These are phyloP conservation scores for Groenewaldozyma sp. DNA, from an alignment of 1,139 yeast species.

Conservation along the genomic window DNA sequence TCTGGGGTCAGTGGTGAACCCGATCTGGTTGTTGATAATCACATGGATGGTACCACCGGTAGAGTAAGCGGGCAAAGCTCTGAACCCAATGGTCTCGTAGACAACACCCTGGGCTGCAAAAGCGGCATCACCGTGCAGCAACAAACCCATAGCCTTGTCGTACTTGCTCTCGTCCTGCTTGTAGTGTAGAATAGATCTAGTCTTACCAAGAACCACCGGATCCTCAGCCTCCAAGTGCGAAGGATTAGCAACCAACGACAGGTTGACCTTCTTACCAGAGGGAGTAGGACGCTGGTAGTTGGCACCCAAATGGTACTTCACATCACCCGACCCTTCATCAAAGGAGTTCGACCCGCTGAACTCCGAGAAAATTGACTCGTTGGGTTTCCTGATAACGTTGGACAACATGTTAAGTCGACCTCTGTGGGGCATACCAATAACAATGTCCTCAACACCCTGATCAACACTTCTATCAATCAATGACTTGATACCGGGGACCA, in stretches of 20 bases:
- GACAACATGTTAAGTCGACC: constrained; percentile 97
- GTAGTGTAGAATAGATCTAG: constrained; percentile 91
- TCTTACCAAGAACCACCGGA: constrained; percentile 96
- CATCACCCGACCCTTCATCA: constrained; percentile 92
- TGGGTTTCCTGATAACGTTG: constrained; percentile 96
- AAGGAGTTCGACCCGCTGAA: constrained; percentile 83
- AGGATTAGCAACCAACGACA: constrained; percentile 96
- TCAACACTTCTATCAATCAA: constrained; percentile 91
- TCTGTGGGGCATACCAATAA: constrained; percentile 99
- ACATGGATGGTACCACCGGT: constrained; percentile 98
- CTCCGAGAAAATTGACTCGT: constrained; percentile 94
- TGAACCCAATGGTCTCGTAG: constrained; percentile 95
- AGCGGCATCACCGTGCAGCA: constrained; percentile 98
- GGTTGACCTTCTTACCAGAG: constrained; percentile 91
- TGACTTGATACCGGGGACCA: constrained; percentile 95
- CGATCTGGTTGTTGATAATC: constrained; percentile 95
- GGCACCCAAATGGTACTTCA: constrained; percentile 98
- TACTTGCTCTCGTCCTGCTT: constrained; percentile 76
- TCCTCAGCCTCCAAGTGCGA: constrained; percentile 99
- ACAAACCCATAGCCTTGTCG: constrained; percentile 82
- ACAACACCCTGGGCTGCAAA: constrained; percentile 99
- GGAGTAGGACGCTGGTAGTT: constrained; percentile 98
- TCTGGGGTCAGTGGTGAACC: constrained; percentile 98
- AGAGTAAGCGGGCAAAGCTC: constrained; percentile 85
- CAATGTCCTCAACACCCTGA: constrained; percentile 87